phyloP scores from a whole-genome alignment of 495 filamentous ascomycete genomes.

The Penicillium mononematosum region DNA sequence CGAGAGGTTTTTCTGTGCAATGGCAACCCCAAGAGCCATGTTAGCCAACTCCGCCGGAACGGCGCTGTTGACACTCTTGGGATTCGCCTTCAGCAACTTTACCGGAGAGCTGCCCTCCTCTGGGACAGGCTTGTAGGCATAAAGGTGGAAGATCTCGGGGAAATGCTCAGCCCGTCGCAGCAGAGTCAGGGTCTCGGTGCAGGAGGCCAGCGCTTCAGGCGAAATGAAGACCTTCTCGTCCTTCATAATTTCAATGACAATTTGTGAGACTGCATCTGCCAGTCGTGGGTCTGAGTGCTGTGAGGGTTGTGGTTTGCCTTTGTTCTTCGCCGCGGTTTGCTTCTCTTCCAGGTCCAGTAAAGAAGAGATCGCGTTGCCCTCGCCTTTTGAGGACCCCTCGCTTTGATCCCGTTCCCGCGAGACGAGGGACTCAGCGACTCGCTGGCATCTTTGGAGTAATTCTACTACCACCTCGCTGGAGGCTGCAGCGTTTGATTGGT shows the following conservation, averaged over 20 bases:
- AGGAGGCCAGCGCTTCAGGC: constrained; percentile 61
- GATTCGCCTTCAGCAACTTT: constrained; percentile 60
- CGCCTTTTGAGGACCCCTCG: constrained; percentile 18
- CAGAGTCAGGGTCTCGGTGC: constrained; percentile 68
- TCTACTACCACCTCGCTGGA: constrained; percentile 40
- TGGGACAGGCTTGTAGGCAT: constrained; percentile 78
- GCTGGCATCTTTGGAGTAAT: constrained; percentile 46
- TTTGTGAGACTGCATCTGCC: constrained; percentile 48
- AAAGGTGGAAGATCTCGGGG: constrained; percentile 77
- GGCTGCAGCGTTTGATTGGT: constrained; percentile 36
- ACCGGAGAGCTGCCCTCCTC: constrained; percentile 56
- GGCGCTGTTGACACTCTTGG: constrained; percentile 66
- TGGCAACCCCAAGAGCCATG: constrained; percentile 70
- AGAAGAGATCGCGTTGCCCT: constrained; percentile 47
- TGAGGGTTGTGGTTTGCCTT: constrained; percentile 20
- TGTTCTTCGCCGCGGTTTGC: constrained; percentile 14
- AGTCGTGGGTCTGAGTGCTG: constrained; percentile 23
- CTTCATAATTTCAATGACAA: constrained; percentile 63
- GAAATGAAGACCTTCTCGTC: constrained; percentile 83
- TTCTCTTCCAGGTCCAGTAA: constrained; percentile 54
- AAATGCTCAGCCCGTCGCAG: constrained; percentile 70
- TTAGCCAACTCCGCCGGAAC: constrained; percentile 66
- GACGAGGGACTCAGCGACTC: constrained; percentile 37
- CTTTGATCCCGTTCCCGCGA: constrained; percentile 29
- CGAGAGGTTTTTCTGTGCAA: constrained; percentile 69